Evolutionary conservation across 2,329 filamentous ascomycete genomes (phyloP).

Genomic region (Mycogone perniciosa): DNA sequence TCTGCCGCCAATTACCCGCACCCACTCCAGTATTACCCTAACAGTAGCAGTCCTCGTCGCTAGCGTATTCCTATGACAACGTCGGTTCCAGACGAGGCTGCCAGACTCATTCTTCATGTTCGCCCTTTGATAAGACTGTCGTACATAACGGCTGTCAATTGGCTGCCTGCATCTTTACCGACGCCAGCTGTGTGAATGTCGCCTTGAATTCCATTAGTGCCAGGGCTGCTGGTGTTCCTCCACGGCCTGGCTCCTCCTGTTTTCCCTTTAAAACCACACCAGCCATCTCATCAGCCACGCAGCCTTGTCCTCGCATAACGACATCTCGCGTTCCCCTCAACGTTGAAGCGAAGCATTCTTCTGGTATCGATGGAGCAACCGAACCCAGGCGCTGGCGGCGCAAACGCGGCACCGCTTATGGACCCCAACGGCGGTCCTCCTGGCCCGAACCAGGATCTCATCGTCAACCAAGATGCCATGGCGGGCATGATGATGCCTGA

Average conservation of each 20-base stretch:
- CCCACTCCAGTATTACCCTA: neutral
- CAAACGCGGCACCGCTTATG: neutral
- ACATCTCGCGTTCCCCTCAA: neutral
- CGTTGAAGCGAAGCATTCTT: too few species aligned
- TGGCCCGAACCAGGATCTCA: slow-evolving; percentile 5
- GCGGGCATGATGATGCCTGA: slow-evolving; percentile 8
- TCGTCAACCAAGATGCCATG: slow-evolving; percentile 5
- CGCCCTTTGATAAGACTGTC: too few species aligned
- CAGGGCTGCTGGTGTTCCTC: neutral
- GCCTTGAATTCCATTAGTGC: neutral
- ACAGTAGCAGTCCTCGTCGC: neutral
- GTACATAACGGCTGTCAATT: neutral
- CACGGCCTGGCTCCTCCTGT: neutral
- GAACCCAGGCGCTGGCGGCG: slow-evolving; percentile 7
- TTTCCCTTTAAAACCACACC: neutral
- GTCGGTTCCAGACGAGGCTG: too few species aligned
- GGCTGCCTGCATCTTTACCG: neutral
- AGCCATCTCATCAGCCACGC: neutral
- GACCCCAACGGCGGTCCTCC: slow-evolving; percentile 8
- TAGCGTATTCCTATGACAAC: too few species aligned
- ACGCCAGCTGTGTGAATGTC: neutral
- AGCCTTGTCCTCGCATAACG: too few species aligned
- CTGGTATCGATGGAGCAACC: slow-evolving; percentile 10
- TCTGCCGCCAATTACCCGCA: too few species aligned
- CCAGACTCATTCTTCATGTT: too few species aligned